A percentile compares a stretch with the other conserved stretches of the same genome.
Conservation (phyloP, 306 rosid genomes). For the Herpetospermum pedunculosum region DNA sequence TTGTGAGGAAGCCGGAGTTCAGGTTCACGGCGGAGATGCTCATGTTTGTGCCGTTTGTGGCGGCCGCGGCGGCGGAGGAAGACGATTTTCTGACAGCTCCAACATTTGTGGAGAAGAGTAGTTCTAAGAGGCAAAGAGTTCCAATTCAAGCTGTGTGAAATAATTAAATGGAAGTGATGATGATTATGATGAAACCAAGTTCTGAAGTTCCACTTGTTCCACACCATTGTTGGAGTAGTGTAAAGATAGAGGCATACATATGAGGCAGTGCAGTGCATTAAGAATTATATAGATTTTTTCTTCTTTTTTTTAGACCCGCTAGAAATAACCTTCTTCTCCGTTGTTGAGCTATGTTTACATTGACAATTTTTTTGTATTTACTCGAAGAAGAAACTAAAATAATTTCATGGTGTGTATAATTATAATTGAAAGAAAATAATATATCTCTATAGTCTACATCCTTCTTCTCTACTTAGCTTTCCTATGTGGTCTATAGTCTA, state of each 20-base stretch:
- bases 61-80: background rate
- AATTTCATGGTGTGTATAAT: background rate
- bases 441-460: too few relatives aligned
- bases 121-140: background rate
- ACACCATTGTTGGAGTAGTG: background rate
- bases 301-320: too few relatives aligned
- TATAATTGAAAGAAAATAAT: background rate
- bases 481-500: too few relatives aligned
- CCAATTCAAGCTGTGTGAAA: background rate
- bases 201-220: background rate
- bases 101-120: background rate
- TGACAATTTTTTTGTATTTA: too few relatives aligned
- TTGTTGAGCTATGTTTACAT: background rate
- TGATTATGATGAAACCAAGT: background rate
- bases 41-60: slow-evolving; percentile 5
- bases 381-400: too few relatives aligned
- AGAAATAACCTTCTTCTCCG: too few relatives aligned
- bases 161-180: too few relatives aligned
- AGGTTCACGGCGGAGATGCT: slow-evolving; percentile 26
- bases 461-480: too few relatives aligned
- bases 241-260: background rate
- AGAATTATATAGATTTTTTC: too few relatives aligned
- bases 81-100: background rate
- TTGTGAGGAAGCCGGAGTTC: slow-evolving; percentile 5
- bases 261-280: too few relatives aligned